phyloP scores from a whole-genome alignment of 1,139 yeast species.

The Blastobotrys capitulatus region DNA sequence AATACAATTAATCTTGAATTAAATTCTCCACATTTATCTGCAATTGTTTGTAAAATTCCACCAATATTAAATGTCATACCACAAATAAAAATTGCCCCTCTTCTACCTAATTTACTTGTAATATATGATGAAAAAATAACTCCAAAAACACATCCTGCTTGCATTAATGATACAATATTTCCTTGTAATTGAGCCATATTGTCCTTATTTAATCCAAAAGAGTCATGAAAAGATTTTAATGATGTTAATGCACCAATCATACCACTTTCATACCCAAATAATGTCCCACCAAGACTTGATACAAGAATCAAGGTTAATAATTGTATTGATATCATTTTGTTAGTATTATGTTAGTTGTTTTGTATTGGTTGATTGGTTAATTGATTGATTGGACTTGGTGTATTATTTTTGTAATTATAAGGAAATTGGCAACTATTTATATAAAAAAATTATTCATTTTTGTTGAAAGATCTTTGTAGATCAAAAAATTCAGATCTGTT shows the following conservation, averaged over 20 bases:
- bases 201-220: constrained; percentile 59
- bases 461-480: no score
- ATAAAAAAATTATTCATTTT: no score
- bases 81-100: constrained; percentile 55
- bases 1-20: constrained; percentile 60
- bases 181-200: constrained; percentile 86
- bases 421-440: no score
- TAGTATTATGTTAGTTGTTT: no score
- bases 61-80: constrained; percentile 75
- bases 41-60: constrained; percentile 61
- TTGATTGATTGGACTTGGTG: no score
- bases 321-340: no score
- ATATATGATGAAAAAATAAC: constrained; percentile 31
- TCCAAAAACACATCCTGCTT: constrained; percentile 30
- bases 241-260: constrained; percentile 78
- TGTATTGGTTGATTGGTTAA: no score
- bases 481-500: no score
- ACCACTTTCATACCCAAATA: constrained; percentile 56
- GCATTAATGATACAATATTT: constrained; percentile 62
- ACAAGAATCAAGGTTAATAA: constrained; percentile 24
- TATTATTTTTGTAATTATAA: no score
- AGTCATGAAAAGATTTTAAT: constrained; percentile 39
- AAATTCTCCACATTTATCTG: no score
- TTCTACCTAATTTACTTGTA: constrained; percentile 61
- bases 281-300: constrained; percentile 40